Conservation (phyloP, 148 eudicot genomes). For the Tetragonia tetragonoides region DNA sequence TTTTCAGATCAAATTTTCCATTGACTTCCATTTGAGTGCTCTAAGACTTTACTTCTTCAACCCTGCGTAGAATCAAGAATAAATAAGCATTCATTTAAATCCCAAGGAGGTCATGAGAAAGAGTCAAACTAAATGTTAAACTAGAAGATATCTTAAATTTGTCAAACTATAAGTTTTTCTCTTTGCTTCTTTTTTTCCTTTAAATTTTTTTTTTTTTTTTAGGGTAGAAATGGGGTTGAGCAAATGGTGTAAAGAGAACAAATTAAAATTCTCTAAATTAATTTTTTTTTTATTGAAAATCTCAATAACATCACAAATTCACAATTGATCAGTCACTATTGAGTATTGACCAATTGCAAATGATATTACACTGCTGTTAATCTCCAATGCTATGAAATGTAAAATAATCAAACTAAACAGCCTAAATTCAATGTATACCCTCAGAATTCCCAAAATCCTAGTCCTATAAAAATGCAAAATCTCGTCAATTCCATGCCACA, state of each 20-base stretch:
- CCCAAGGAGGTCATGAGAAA: not conserved
- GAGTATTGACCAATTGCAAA: not conserved
- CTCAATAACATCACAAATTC: not conserved
- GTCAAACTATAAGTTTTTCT: no score
- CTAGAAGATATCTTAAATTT: not conserved
- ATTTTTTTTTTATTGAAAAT: not conserved
- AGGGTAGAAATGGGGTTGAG: not conserved
- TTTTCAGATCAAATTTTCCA: slow-evolving; percentile 48
- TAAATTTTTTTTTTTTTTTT: not conserved
- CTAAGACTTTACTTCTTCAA: slow-evolving; percentile 24
- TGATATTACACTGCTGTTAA: not conserved
- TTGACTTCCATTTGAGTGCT: slow-evolving; percentile 50
- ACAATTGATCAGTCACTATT: not conserved
- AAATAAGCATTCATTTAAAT: not conserved
- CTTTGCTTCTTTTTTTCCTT: no score
- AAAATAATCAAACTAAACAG: not conserved
- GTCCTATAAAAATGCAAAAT: no score
- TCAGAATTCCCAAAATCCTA: no score
- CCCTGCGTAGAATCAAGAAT: slow-evolving; percentile 10
- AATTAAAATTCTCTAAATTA: not conserved
- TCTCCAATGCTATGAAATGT: not conserved
- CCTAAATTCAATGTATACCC: not conserved
- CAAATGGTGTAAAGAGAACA: not conserved
- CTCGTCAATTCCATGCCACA: no score
- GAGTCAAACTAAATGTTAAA: not conserved